Evolutionary conservation across 2,329 filamentous ascomycete species (phyloP).

Genomic region (Fusarium illudens): DNA sequence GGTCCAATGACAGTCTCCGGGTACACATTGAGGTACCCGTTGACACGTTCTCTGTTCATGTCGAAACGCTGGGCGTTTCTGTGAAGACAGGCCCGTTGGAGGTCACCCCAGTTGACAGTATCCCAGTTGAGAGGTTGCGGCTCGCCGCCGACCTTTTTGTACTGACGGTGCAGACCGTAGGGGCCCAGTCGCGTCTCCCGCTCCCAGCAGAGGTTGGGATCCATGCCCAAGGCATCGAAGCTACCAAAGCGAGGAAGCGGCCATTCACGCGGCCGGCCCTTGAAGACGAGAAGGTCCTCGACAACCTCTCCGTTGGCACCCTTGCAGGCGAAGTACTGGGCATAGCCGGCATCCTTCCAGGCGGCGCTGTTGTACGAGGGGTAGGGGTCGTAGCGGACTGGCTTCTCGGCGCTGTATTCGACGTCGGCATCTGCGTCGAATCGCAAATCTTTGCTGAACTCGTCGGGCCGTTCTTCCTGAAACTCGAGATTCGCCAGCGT

Average conservation of each 20-base stretch:
- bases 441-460: slow-evolving; percentile 44
- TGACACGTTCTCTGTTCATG: slow-evolving; percentile 50
- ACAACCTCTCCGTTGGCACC: slow-evolving; percentile 68
- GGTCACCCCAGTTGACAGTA: slow-evolving; percentile 72
- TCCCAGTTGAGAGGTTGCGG: slow-evolving; percentile 64
- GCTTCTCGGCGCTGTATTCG: slow-evolving; percentile 56
- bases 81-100: slow-evolving; percentile 72
- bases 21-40: slow-evolving; percentile 55
- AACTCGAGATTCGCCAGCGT: slow-evolving; percentile 59
- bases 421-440: slow-evolving; percentile 47
- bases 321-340: slow-evolving; percentile 69
- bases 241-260: slow-evolving; percentile 70
- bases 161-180: slow-evolving; percentile 65
- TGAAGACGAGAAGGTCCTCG: slow-evolving; percentile 71
- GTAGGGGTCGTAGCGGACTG: slow-evolving; percentile 74
- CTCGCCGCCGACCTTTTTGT: slow-evolving; percentile 54
- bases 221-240: slow-evolving; percentile 66
- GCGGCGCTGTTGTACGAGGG: slow-evolving; percentile 71
- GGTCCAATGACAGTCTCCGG: slow-evolving; percentile 44
- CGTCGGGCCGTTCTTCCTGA: slow-evolving; percentile 49
- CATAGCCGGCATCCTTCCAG: slow-evolving; percentile 66
- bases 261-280: slow-evolving; percentile 66
- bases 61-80: slow-evolving; percentile 73
- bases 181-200: slow-evolving; percentile 73
- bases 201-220: slow-evolving; percentile 72